Percentiles rank a stretch among this genome's conserved stretches.
These are phyloP conservation scores for Emmonsiellopsis sp. DNA, from an alignment of 2,329 filamentous ascomycete species.

Conservation along the genomic window DNA sequence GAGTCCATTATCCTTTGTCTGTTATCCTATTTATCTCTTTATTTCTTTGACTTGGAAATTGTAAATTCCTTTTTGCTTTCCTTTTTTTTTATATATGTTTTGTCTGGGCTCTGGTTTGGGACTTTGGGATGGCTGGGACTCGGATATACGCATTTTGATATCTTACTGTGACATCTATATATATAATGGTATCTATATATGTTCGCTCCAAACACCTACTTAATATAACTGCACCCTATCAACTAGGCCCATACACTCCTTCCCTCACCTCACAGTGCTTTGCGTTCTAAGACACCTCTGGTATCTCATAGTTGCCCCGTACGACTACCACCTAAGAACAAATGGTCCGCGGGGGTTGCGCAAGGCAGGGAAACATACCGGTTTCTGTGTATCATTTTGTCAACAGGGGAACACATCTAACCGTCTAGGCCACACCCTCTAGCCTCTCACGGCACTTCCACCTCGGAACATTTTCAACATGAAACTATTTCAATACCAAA, in stretches of 20 bases:
- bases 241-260: too few species aligned
- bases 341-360: background rate
- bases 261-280: too few species aligned
- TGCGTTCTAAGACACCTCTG: too few species aligned
- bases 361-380: background rate
- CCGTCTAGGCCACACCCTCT: too few species aligned
- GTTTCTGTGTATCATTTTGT: background rate
- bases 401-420: too few species aligned
- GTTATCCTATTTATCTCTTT: background rate
- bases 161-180: background rate
- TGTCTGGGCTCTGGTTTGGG: background rate
- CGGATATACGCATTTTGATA: background rate
- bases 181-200: background rate
- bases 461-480: too few species aligned
- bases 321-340: background rate
- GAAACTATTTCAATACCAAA: too few species aligned
- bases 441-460: too few species aligned
- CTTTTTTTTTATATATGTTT: background rate
- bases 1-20: background rate
- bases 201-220: background rate
- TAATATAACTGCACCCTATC: background rate
- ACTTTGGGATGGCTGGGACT: background rate
- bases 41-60: too few species aligned
- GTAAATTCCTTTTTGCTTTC: background rate
- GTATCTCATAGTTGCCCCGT: background rate